Evolutionary conservation across 306 rosid species (phyloP), one percentile per base, ranked within the genome.

Genomic region (Carpinus viminea): DNA sequence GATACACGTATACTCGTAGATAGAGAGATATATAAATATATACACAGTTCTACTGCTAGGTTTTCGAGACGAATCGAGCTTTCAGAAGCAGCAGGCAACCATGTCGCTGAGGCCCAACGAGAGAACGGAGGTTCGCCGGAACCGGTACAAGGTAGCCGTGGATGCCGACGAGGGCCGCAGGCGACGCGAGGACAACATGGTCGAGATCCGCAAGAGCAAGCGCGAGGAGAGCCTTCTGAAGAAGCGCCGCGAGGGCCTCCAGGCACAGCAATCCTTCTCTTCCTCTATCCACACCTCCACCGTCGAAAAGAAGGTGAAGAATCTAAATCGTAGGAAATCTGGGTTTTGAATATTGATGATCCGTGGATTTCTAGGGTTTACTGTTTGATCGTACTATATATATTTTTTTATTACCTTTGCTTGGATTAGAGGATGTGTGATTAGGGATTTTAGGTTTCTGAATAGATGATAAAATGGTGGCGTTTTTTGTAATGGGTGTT

Each of bases 111-210:
- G 97, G 85, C 97, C 98, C 0, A 91, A 75, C 87, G 88, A 90
- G 17, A 91, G 95, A 83, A 88, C 95, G 12, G 97, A 93, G 85
- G 93, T 90, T 76, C 98, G 98, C 80, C 95, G 98, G 76, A 93
- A 90, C 93, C 83, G 98, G 31, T 93, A 93, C 90, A 93, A 93
- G 89, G 97, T 90, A 72, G 89, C 95, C 8, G 98, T 93, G 36
- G 97, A 91, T 69, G 97, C 98, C 34, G 98, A 93, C 4, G 98
- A 93, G 77, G 97, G 98, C 16, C 98, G 98, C 70, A 87, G 98
- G 50, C 53, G 98, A 79, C 83, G 98, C 65, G 98, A 93, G 84
- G 98, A 93, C 82, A 90, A 91, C 76, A 85, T 91, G 94, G 98
- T 91, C 13, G 98, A 93, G 97, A 93, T 93, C 91, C 93, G 98